phyloP scores from a whole-genome alignment of 768 basidiomycete species.

The Dacryopinax spathularia region DNA sequence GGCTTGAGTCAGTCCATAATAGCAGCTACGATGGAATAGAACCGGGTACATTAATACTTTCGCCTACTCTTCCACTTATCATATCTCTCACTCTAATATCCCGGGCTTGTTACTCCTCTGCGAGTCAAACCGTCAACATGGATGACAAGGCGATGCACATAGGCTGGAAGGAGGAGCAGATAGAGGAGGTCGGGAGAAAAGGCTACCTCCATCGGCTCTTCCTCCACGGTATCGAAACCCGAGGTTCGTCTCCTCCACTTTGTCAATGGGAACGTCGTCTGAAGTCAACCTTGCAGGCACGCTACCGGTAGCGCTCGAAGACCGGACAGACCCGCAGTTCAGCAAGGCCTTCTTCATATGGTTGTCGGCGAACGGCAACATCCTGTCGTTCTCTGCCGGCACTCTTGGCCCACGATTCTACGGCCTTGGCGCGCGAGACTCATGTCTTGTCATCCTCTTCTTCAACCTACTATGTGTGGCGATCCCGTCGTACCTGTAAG shows the following conservation, averaged over 20 bases:
- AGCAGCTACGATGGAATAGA: not conserved
- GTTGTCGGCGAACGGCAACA: slow-evolving; percentile 58
- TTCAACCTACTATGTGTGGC: slow-evolving; percentile 50
- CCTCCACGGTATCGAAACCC: not conserved
- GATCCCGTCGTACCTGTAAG: slow-evolving; percentile 49
- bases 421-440: slow-evolving; percentile 45
- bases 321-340: slow-evolving; percentile 41
- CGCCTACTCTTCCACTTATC: not conserved
- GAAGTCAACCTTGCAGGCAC: slow-evolving; percentile 22
- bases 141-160: not conserved
- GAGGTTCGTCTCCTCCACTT: not conserved
- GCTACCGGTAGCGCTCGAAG: slow-evolving; percentile 35
- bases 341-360: slow-evolving; percentile 58
- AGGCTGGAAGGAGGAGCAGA: not conserved
- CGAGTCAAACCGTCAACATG: not conserved
- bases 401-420: slow-evolving; percentile 52
- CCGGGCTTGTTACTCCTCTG: not conserved
- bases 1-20: not conserved
- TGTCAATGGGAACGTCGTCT: not conserved
- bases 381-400: slow-evolving; percentile 52
- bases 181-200: not conserved
- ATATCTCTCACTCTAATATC: not conserved
- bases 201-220: not conserved
- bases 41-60: not conserved
- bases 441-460: slow-evolving; percentile 50